Base-by-base conservation (phyloP, 2,329 filamentous ascomycete genomes). In the Rutstroemia sp. region DNA sequence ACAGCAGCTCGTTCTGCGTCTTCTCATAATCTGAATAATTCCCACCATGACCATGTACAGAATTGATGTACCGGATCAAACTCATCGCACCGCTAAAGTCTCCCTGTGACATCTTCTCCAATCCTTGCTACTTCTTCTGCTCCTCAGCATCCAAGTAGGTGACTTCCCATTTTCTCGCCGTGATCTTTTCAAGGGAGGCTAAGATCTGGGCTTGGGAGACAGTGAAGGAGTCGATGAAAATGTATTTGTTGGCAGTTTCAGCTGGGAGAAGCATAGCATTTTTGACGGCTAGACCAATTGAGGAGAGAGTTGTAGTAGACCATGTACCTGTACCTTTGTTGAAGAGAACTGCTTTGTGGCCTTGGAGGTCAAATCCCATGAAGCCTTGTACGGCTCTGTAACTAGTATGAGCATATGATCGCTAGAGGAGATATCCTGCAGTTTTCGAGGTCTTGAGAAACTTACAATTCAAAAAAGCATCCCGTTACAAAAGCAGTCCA, bases 401-500 rank as follows among this genome's bases (percentile, higher is more conserved):
- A 34, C 30, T 34, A 34, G 25, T 27, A 34, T 34, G 30, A 34
- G 30, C 9, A 34, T 34, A 34, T 12, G 30, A 3, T 34, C 9
- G 30, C 30, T 2, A 12, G 30, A 12, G 12, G 30, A 34, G 30
- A 34, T 34, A 34, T 34, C 30, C 9, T 34, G 30, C 30, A 34
- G 30, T 34, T 34, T 12, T 9, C 9, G 30, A 34, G 30, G 9
- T 34, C 9, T 34, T 34, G 71, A 79, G 30, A 34, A 34, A 34
- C 30, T 34, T 12, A 34, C 39, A 77, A 83, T 65, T 86, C 82
- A 59, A 85, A 76, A 69, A 86, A 85, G 0, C 72, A 69, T 0
- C 78, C 79, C 54, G 72, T 79, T 27, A 76, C 72, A 5, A 86
- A 67, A 14, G 73, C 70, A 0, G 78, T 83, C 73, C 82, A 86